Conservation (phyloP, 371 early-diverging fungal species). For the Rhizomucor miehei region DNA sequence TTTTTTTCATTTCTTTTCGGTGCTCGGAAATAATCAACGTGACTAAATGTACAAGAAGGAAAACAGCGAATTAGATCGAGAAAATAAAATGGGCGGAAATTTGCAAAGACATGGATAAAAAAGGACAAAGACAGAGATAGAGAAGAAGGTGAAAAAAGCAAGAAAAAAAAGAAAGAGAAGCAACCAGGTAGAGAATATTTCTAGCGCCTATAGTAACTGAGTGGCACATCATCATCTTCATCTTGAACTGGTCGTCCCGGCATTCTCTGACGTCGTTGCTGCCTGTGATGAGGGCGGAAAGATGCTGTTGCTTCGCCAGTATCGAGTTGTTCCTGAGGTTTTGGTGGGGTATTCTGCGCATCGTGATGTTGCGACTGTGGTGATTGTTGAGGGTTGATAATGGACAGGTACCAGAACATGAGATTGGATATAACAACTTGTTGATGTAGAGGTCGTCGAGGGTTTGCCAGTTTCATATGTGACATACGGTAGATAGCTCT, state of each 20-base stretch:
- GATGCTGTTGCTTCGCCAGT: slow-evolving; percentile 22
- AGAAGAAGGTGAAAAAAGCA: background rate
- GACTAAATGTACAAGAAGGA: background rate
- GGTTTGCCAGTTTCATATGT: slow-evolving; percentile 69
- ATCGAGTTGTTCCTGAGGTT: slow-evolving; percentile 41
- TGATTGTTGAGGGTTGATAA: slow-evolving; percentile 46
- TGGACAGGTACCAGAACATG: slow-evolving; percentile 72
- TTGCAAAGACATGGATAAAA: too few species aligned
- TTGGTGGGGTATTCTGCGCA: slow-evolving; percentile 42
- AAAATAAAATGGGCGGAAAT: background rate
- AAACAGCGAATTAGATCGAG: slow-evolving; percentile 1
- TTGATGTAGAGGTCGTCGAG: slow-evolving; percentile 63
- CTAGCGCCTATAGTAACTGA: slow-evolving; percentile 18
- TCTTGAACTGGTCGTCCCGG: slow-evolving; percentile 1
- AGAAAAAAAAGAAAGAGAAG: background rate
- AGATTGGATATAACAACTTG: slow-evolving; percentile 78
- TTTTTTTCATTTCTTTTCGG: too few species aligned
- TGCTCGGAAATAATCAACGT: background rate
- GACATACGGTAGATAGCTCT: slow-evolving; percentile 67
- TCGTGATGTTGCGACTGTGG: slow-evolving; percentile 74
- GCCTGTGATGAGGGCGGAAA: slow-evolving; percentile 32
- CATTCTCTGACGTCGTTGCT: background rate
- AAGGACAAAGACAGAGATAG: background rate
- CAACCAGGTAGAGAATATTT: background rate
- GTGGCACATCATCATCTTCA: slow-evolving; percentile 30